phyloP scores from a whole-genome alignment of 805 yeast species.

The Candida sithepensis region DNA sequence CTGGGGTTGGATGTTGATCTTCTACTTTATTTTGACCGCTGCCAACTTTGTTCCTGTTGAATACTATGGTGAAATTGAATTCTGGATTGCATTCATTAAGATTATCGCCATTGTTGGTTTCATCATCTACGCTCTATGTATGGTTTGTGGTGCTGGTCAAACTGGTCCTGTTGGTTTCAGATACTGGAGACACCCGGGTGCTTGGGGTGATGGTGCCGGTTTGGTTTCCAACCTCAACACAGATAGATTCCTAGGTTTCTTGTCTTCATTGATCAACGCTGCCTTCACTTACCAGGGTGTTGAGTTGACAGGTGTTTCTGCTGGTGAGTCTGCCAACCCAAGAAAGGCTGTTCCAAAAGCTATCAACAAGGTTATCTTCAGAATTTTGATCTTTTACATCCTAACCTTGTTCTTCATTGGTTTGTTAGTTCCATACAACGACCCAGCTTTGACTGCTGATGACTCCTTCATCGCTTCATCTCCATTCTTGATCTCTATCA shows the following conservation, averaged over 20 bases:
- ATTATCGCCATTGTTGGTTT: slow-evolving; percentile 71
- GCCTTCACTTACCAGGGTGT: slow-evolving; percentile 83
- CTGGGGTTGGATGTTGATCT: slow-evolving; percentile 70
- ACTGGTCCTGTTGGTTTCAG: slow-evolving; percentile 74
- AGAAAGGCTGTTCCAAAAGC: slow-evolving; percentile 69
- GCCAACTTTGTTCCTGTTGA: slow-evolving; percentile 65
- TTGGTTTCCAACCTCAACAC: slow-evolving; percentile 45
- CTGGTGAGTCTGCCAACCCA: slow-evolving; percentile 72
- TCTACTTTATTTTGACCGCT: slow-evolving; percentile 51
- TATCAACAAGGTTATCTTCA: slow-evolving; percentile 60
- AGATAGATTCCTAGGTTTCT: slow-evolving; percentile 66
- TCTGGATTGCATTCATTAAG: slow-evolving; percentile 67
- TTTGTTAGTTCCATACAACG: slow-evolving; percentile 64
- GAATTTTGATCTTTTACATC: slow-evolving; percentile 66
- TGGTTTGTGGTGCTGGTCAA: slow-evolving; percentile 71
- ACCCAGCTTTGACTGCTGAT: slow-evolving; percentile 41
- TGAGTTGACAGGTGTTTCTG: slow-evolving; percentile 70
- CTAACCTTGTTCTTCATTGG: slow-evolving; percentile 66
- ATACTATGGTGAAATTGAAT: slow-evolving; percentile 71
- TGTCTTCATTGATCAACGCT: slow-evolving; percentile 63
- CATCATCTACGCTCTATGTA: slow-evolving; percentile 59
- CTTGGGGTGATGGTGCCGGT: slow-evolving; percentile 61
- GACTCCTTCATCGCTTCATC: slow-evolving; percentile 49
- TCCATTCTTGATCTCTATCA: slow-evolving; percentile 71
- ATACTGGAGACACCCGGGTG: slow-evolving; percentile 76